Evolutionary conservation across 441 rosid genomes (phyloP).

Genomic region (Melastoma candidum): DNA sequence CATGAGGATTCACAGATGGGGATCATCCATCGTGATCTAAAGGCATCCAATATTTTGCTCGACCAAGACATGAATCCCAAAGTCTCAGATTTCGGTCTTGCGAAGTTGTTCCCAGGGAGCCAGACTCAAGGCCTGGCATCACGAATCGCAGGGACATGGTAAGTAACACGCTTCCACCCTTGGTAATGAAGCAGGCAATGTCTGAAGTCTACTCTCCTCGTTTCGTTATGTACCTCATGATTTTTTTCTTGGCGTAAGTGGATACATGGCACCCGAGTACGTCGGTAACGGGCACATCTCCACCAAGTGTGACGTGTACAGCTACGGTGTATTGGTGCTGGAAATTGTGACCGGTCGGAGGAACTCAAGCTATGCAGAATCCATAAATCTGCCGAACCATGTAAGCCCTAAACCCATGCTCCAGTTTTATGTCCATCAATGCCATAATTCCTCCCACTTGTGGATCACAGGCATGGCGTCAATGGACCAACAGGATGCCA

Average conservation of each 20-base stretch:
- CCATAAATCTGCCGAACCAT: slow-evolving; percentile 1
- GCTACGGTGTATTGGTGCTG: not conserved
- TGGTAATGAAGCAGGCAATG: no score
- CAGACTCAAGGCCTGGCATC: slow-evolving; percentile 24
- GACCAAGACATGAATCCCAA: slow-evolving; percentile 6
- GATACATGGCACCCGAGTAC: not conserved
- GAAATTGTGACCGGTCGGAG: not conserved
- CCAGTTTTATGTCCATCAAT: not conserved
- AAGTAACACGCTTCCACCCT: slow-evolving; percentile 12
- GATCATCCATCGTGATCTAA: slow-evolving; percentile 20
- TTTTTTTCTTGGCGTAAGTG: not conserved
- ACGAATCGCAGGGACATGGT: slow-evolving; percentile 30
- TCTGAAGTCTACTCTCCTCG: no score
- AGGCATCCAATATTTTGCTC: slow-evolving; percentile 19
- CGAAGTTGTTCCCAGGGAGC: slow-evolving; percentile 32
- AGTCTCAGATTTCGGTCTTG: slow-evolving; percentile 35
- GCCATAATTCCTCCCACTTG: not conserved
- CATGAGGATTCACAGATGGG: slow-evolving; percentile 8
- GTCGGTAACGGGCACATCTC: not conserved
- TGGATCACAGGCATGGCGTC: not conserved
- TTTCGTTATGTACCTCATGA: no score
- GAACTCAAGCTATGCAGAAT: not conserved
- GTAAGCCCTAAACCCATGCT: not conserved
- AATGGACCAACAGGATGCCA: not conserved
- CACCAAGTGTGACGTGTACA: not conserved